These are phyloP conservation scores for Suhomyces vadensis DNA, from an alignment of 805 yeast genomes.

Conservation along the genomic window DNA sequence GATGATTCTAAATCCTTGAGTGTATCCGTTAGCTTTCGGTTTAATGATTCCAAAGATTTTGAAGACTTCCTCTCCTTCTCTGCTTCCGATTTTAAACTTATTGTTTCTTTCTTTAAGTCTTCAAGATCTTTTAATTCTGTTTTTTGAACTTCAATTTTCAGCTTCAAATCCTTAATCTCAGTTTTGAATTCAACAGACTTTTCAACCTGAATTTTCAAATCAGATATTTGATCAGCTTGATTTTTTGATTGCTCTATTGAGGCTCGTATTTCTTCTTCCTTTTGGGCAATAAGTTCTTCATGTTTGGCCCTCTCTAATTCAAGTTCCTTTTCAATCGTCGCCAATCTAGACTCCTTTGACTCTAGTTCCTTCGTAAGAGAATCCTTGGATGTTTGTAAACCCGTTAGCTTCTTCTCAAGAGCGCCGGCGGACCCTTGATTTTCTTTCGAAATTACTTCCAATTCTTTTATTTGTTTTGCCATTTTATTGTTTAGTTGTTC, in stretches of 20 bases:
- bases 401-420: not conserved
- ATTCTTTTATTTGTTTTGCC: not conserved
- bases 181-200: not conserved
- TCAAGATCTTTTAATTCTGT: not conserved
- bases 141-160: not conserved
- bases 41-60: constrained; percentile 1
- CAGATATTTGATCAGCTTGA: not conserved
- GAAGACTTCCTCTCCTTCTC: not conserved
- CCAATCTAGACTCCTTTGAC: not conserved
- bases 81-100: not conserved
- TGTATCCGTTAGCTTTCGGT: not conserved
- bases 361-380: constrained; percentile 1
- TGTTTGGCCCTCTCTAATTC: not conserved
- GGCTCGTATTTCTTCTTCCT: not conserved
- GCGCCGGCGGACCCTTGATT: not conserved
- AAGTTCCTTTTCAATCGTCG: not conserved
- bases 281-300: not conserved
- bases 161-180: not conserved
- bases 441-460: not conserved
- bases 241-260: not conserved
- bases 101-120: not conserved
- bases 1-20: not conserved
- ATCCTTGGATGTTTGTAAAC: constrained; percentile 3
- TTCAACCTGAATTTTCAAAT: not conserved
- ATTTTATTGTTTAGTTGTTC: not conserved